Conservation (phyloP, 176 grass and related monocot genomes). For the Oryza longistaminata region DNA sequence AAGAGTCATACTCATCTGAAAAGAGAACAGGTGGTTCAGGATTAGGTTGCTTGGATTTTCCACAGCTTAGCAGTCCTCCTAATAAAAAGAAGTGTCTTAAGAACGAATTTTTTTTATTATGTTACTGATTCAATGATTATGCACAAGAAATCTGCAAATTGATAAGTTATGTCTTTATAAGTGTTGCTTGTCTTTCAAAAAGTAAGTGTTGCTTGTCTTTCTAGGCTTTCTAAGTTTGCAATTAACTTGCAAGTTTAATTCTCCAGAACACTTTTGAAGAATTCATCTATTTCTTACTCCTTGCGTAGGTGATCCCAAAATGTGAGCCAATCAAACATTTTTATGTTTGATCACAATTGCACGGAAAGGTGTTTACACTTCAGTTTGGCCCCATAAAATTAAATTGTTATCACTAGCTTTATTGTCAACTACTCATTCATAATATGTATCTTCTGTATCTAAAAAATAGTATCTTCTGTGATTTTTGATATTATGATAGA, state of each 20-base stretch:
- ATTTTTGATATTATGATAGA: not conserved
- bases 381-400: not conserved
- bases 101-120: not conserved
- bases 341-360: not conserved
- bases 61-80: not conserved
- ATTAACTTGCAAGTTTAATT: not conserved
- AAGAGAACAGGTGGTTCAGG: constrained; percentile 1
- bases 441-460: not conserved
- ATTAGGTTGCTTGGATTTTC: constrained; percentile 15
- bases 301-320: not conserved
- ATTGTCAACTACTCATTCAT: not conserved
- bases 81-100: not conserved
- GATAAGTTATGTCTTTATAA: not conserved
- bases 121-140: not conserved
- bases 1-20: constrained; percentile 83
- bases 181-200: too few relatives aligned
- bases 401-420: not conserved
- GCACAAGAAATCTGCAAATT: not conserved
- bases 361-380: not conserved
- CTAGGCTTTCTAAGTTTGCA: not conserved
- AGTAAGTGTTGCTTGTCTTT: too few relatives aligned
- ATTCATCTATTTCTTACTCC: not conserved
- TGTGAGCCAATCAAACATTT: not conserved
- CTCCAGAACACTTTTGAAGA: not conserved
- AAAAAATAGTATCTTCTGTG: too few relatives aligned